Evolutionary conservation across 306 rosid species (phyloP).

Genomic region (Cucumis melo): DNA sequence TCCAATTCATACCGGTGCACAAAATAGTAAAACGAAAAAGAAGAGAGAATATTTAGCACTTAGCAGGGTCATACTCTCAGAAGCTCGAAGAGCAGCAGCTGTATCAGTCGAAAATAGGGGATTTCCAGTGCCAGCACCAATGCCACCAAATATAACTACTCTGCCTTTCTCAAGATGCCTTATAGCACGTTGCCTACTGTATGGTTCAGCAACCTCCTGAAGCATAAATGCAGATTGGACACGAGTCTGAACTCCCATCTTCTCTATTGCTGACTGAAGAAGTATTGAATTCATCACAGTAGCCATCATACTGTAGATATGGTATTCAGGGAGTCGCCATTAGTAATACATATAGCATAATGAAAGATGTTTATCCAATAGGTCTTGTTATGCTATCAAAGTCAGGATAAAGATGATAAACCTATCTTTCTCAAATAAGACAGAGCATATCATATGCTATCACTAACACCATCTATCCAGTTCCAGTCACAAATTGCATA

Average conservation of each 20-base stretch:
- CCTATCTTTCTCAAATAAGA: not conserved
- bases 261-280: constrained; percentile 39
- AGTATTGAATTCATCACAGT: constrained; percentile 34
- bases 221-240: constrained; percentile 32
- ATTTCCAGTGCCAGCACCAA: constrained; percentile 36
- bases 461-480: not conserved
- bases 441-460: not conserved
- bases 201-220: constrained; percentile 44
- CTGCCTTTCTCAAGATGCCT: constrained; percentile 42
- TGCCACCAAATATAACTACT: constrained; percentile 40
- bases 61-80: constrained; percentile 23
- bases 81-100: constrained; percentile 33
- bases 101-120: constrained; percentile 35
- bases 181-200: constrained; percentile 35
- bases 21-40: not conserved
- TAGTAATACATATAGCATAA: not conserved
- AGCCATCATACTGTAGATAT: constrained; percentile 35
- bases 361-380: not conserved
- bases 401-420: not conserved
- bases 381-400: not conserved
- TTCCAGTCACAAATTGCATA: not conserved
- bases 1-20: not conserved
- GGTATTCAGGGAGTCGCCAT: not conserved
- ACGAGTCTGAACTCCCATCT: constrained; percentile 33
- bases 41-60: not conserved